These are phyloP conservation scores for Cercospora zeina DNA, from an alignment of 2,329 filamentous ascomycete genomes.

Conservation along the genomic window DNA sequence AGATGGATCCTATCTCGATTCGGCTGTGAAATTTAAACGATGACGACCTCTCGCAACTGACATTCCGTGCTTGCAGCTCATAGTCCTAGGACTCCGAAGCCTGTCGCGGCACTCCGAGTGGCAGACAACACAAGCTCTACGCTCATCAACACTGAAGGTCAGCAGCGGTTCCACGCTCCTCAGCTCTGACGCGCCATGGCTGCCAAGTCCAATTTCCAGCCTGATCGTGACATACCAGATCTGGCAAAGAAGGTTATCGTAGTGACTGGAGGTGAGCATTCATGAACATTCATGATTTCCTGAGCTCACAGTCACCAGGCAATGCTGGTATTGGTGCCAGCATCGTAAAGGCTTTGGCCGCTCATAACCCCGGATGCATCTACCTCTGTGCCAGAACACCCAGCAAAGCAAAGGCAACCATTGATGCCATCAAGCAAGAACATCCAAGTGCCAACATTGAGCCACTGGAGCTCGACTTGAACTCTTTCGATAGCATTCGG, in stretches of 20 bases:
- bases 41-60: not conserved
- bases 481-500: constrained; percentile 53
- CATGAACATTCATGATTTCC: not conserved
- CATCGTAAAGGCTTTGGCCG: constrained; percentile 47
- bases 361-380: constrained; percentile 49
- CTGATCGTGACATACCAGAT: constrained; percentile 44
- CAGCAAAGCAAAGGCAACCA: constrained; percentile 46
- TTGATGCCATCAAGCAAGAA: constrained; percentile 43
- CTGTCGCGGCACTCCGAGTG: not conserved
- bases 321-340: constrained; percentile 53
- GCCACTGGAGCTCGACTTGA: constrained; percentile 53
- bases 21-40: not conserved
- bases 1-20: too few species aligned
- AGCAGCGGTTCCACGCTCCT: not conserved
- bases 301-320: constrained; percentile 26
- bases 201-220: constrained; percentile 11
- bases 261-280: constrained; percentile 44
- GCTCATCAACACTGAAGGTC: not conserved
- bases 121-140: not conserved
- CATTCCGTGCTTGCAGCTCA: not conserved
- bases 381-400: constrained; percentile 51
- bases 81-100: not conserved
- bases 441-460: constrained; percentile 44
- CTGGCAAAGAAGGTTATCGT: constrained; percentile 47
- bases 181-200: constrained; percentile 27